Evolutionary conservation across 441 rosid species (phyloP), one percentile per base, ranked within the genome.

Genomic region (Hura crepitans): DNA sequence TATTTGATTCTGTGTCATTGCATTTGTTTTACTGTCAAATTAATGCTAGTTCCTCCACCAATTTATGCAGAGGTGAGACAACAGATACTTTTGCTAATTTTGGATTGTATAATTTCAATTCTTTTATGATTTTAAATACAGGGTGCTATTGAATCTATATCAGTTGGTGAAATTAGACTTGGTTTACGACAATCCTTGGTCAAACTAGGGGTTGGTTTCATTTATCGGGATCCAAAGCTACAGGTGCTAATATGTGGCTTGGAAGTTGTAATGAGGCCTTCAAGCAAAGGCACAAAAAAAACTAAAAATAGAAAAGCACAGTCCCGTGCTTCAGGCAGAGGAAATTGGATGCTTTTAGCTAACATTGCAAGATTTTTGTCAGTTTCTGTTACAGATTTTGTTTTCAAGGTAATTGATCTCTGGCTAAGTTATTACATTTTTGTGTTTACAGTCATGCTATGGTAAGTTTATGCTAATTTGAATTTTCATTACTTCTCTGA

Each of bases 81-180:
- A 53, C 27, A 51, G 0, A 67, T 49, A 73, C 59, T 23, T 18
- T 57, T 70, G 30, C 23, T 37, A 25, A 71, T 11, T n/a, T 33
- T 64, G 55, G 60, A 51, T 63, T 60, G 30, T 72, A 65, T 22
- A 66, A 61, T 62, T 76, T 42, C 4, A 49, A 47, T 65, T 74
- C 65, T 67, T 23, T 62, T 66, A 62, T 35, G 60, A 62, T 64
- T 74, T 80, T 72, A 71, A 70, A 69, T 80, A 75, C 90, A 95
- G 99, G 99, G 99, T 81, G 81, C 96, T 54, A 70, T 95, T 81
- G 98, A 95, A 75, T 95, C 97, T 43, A 82, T 95, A 70, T 87
- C 90, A 59, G 89, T 89, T 77, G 92, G 97, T 63, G 99, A 92
- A 84, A 86, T 95, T 72, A 89, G 89, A 81, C 82, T 91, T 62